phyloP scores from a whole-genome alignment of 768 basidiomycete genomes.

The Naganishia onofrii region DNA sequence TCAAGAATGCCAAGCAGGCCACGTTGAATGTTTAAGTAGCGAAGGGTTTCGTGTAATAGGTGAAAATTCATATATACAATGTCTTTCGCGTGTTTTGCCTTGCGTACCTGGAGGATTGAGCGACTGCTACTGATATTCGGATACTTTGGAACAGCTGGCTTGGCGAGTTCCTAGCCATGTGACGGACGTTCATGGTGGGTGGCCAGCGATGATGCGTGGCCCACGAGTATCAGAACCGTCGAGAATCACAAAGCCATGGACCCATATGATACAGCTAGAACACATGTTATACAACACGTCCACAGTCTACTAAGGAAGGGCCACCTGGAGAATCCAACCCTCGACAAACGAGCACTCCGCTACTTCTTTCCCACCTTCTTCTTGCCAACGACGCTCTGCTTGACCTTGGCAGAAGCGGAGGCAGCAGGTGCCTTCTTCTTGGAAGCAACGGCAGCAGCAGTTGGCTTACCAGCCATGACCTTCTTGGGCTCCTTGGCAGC shows the following conservation, averaged over 20 bases:
- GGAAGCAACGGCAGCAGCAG: slow-evolving; percentile 22
- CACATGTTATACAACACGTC: background rate
- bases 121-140: no score
- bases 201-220: no score
- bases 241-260: background rate
- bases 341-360: background rate
- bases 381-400: slow-evolving; percentile 38
- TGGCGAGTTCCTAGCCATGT: no score
- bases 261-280: slow-evolving; percentile 6
- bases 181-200: no score
- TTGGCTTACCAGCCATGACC: slow-evolving; percentile 26
- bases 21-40: slow-evolving; percentile 53
- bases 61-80: no score
- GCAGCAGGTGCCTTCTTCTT: slow-evolving; percentile 33
- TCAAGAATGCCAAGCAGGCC: slow-evolving; percentile 52
- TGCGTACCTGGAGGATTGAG: no score
- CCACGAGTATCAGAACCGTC: no score
- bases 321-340: no score
- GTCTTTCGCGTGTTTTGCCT: no score
- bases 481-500: slow-evolving; percentile 32
- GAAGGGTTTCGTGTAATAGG: background rate
- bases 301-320: no score
- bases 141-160: no score
- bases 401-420: slow-evolving; percentile 27
- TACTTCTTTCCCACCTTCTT: slow-evolving; percentile 31